phyloP scores from a whole-genome alignment of 495 filamentous ascomycete species.

The Opeltia flavorubescens region DNA sequence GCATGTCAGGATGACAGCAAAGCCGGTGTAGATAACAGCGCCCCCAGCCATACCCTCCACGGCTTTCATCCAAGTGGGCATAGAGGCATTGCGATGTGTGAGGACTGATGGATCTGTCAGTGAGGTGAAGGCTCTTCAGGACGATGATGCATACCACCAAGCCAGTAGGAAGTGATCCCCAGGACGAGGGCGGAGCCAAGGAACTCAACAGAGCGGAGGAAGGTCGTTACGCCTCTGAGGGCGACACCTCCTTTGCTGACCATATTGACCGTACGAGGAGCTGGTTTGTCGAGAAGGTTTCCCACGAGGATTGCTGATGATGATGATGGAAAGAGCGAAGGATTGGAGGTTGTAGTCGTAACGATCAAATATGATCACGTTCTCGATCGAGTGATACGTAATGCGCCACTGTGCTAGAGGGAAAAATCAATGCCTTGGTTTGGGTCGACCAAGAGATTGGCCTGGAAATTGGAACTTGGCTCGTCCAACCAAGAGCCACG shows the following conservation, averaged over 20 bases:
- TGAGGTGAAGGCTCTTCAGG: conserved; percentile 26
- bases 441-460: not conserved
- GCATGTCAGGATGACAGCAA: conserved; percentile 60
- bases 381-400: not conserved
- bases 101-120: conserved; percentile 32
- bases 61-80: conserved; percentile 52
- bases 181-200: conserved; percentile 56
- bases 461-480: not conserved
- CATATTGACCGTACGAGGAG: not conserved
- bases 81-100: conserved; percentile 38
- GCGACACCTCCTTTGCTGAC: conserved; percentile 19
- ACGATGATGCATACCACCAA: conserved; percentile 33
- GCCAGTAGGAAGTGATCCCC: conserved; percentile 66
- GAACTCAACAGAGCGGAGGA: conserved; percentile 58
- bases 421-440: not conserved
- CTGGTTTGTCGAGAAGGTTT: not conserved
- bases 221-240: conserved; percentile 37
- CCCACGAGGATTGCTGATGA: not conserved
- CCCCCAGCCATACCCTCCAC: conserved; percentile 71
- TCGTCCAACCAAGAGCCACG: not conserved
- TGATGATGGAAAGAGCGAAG: not conserved
- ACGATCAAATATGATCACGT: not conserved
- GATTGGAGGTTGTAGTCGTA: not conserved
- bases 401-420: not conserved
- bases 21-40: conserved; percentile 54